phyloP scores from a whole-genome alignment of 176 grass and related monocot genomes.

The Aegilops tauschii region DNA sequence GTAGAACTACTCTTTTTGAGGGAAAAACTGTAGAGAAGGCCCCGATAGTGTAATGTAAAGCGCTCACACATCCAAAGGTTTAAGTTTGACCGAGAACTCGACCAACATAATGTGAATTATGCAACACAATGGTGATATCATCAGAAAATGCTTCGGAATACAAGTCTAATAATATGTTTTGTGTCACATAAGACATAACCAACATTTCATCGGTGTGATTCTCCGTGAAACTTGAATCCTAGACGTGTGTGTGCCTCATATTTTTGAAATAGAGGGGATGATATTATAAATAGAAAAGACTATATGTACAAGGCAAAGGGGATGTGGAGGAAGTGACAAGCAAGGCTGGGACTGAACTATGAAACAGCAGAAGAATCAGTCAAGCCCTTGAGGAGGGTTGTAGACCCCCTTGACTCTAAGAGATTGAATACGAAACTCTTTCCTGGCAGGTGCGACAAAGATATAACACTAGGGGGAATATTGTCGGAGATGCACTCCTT shows the following conservation, averaged over 20 bases:
- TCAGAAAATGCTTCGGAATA: background rate
- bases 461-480: background rate
- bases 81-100: background rate
- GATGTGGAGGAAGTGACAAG: background rate
- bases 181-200: background rate
- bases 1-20: background rate
- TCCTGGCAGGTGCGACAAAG: background rate
- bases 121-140: background rate
- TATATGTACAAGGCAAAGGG: background rate
- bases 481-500: background rate
- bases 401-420: background rate
- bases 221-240: background rate
- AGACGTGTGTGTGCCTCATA: background rate
- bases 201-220: background rate
- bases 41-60: background rate
- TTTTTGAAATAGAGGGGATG: background rate
- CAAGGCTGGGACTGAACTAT: background rate
- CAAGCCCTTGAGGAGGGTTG: background rate
- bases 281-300: background rate
- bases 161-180: background rate
- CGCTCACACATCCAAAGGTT: background rate
- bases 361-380: constrained; percentile 2
- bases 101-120: background rate
- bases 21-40: background rate
- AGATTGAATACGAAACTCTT: background rate